Evolutionary conservation across 2,329 filamentous ascomycete species (phyloP).

Genomic region (Colletotrichum godetiae): DNA sequence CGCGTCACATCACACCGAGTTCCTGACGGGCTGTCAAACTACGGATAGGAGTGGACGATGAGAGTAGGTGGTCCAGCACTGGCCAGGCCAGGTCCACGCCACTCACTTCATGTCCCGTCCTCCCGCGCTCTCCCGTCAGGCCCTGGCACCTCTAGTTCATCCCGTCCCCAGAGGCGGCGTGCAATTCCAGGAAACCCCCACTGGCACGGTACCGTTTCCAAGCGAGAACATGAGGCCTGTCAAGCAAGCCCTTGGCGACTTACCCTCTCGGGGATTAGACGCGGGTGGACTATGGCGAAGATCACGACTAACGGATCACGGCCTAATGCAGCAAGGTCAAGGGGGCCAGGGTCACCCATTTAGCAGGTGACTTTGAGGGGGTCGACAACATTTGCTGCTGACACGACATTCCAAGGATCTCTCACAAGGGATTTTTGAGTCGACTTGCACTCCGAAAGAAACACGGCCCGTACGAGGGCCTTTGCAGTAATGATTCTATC

Average conservation of each 20-base stretch:
- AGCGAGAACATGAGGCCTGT: not conserved
- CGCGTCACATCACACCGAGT: slow-evolving; percentile 12
- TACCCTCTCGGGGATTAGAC: slow-evolving; percentile 19
- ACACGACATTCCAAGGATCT: slow-evolving; percentile 1
- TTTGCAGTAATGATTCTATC: slow-evolving; percentile 29
- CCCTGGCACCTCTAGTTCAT: slow-evolving; percentile 12
- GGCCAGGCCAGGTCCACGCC: slow-evolving; percentile 20
- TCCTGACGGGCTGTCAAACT: slow-evolving; percentile 9
- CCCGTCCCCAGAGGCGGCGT: slow-evolving; percentile 10
- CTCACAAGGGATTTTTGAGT: not conserved
- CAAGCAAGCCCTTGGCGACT: slow-evolving; percentile 13
- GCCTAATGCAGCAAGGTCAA: slow-evolving; percentile 5
- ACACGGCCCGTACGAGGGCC: slow-evolving; percentile 24
- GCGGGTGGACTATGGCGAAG: slow-evolving; percentile 9
- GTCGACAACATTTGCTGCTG: slow-evolving; percentile 4
- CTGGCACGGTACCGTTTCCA: not conserved
- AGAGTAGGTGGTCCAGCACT: not conserved
- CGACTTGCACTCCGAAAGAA: slow-evolving; percentile 19
- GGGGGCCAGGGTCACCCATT: not conserved
- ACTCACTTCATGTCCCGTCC: slow-evolving; percentile 5
- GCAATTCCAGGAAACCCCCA: slow-evolving; percentile 1
- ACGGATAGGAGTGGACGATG: not conserved
- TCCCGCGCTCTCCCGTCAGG: slow-evolving; percentile 16
- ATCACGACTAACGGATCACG: slow-evolving; percentile 15
- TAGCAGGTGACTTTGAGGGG: slow-evolving; percentile 12